Evolutionary conservation across 2,329 filamentous ascomycete species (phyloP).

Genomic region (Exophiala spinifera): DNA sequence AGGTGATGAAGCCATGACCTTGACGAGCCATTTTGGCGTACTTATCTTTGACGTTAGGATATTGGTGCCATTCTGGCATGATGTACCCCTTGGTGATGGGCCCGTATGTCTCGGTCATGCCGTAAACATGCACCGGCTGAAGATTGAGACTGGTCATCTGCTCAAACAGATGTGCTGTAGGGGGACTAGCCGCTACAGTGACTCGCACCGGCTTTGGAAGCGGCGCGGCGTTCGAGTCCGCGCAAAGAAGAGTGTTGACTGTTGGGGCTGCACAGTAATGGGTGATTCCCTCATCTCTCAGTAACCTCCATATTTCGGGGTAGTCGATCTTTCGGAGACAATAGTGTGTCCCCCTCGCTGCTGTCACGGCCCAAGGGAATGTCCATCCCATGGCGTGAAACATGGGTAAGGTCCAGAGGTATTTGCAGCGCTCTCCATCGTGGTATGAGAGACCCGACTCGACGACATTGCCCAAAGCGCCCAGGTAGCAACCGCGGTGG

Average conservation of each 20-base stretch:
- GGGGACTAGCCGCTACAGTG: constrained; percentile 88
- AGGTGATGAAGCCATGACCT: constrained; percentile 85
- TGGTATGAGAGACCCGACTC: constrained; percentile 79
- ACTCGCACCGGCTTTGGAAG: constrained; percentile 73
- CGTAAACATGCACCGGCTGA: constrained; percentile 89
- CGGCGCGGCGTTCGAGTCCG: constrained; percentile 67
- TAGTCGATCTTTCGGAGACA: constrained; percentile 96
- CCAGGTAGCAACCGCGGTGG: constrained; percentile 82
- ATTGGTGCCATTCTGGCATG: constrained; percentile 76
- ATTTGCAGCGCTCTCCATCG: constrained; percentile 64
- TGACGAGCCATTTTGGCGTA: constrained; percentile 90
- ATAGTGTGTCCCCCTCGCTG: constrained; percentile 89
- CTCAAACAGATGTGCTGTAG: constrained; percentile 85
- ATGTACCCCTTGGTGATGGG: constrained; percentile 93
- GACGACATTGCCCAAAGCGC: constrained; percentile 77
- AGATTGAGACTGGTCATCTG: constrained; percentile 88
- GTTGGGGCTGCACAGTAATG: constrained; percentile 97
- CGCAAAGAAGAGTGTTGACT: constrained; percentile 90
- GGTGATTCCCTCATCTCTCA: constrained; percentile 83
- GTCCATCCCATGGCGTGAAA: constrained; percentile 73
- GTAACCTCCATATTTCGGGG: constrained; percentile 80
- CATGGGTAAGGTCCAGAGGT: constrained; percentile 92
- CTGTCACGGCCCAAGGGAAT: constrained; percentile 89
- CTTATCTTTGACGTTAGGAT: constrained; percentile 67
- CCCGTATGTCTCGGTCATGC: constrained; percentile 83